Evolutionary conservation across 2,329 filamentous ascomycete species (phyloP).

Genomic region (Fusarium protoensiforme): DNA sequence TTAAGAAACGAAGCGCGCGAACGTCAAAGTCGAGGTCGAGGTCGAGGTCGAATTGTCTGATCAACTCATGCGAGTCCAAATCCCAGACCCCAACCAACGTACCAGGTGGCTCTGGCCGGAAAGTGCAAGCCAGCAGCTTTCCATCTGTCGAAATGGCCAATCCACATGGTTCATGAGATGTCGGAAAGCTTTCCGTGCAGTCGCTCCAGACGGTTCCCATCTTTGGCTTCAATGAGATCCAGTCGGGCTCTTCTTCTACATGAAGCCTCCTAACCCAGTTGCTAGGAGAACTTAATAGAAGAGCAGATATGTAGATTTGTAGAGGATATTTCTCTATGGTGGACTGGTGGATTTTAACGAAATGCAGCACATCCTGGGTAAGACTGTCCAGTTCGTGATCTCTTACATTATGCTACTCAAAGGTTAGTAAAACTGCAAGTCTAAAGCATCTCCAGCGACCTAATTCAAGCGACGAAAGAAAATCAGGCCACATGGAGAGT

Average conservation of each 20-base stretch:
- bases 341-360: fast-evolving
- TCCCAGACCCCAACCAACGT: not conserved
- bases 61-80: fast-evolving
- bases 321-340: not conserved
- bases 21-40: not conserved
- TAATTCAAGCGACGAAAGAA: not conserved
- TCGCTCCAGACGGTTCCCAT: not conserved
- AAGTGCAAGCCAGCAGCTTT: not conserved
- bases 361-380: not conserved
- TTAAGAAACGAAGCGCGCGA: not conserved
- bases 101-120: too few relatives aligned
- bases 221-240: not conserved
- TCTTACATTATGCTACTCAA: not conserved
- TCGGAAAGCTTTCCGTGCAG: fast-evolving
- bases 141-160: not conserved
- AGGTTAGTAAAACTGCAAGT: not conserved
- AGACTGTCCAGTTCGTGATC: not conserved
- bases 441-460: not conserved
- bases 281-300: not conserved
- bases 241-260: not conserved
- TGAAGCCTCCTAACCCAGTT: not conserved
- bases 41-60: fast-evolving
- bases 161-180: fast-evolving
- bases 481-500: fast-evolving
- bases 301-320: not conserved